These are phyloP conservation scores for Rhodotorula taiwanensis DNA, from an alignment of 768 basidiomycete genomes.

Conservation along the genomic window DNA sequence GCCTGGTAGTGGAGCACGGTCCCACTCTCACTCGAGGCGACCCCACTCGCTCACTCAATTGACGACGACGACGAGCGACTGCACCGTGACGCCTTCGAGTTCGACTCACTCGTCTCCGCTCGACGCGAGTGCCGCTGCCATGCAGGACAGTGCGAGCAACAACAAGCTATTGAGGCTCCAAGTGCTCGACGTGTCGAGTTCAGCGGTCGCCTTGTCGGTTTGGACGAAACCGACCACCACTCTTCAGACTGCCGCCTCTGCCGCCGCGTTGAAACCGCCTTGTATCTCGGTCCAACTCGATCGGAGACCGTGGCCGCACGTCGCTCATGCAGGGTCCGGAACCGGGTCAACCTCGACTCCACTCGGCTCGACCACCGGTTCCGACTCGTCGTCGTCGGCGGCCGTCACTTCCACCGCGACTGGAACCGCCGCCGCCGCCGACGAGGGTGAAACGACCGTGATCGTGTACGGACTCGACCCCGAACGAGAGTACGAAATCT, in stretches of 20 bases:
- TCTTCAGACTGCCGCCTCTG: background rate
- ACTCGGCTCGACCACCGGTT: background rate
- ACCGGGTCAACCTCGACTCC: background rate
- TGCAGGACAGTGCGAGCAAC: too few species aligned
- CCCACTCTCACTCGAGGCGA: too few species aligned
- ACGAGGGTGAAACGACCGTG: constrained; percentile 27
- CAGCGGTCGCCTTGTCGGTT: constrained; percentile 32
- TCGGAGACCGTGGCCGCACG: constrained; percentile 33
- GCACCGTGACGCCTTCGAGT: too few species aligned
- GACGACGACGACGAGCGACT: too few species aligned
- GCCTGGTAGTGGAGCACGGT: too few species aligned
- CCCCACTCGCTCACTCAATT: too few species aligned
- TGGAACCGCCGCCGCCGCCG: background rate
- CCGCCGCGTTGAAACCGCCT: too few species aligned
- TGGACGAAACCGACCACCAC: constrained; percentile 11
- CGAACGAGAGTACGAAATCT: constrained; percentile 31
- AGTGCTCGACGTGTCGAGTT: constrained; percentile 34
- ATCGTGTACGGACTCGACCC: constrained; percentile 34
- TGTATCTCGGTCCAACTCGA: constrained; percentile 35
- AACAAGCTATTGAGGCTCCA: constrained; percentile 6
- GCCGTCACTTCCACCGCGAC: background rate
- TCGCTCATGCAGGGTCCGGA: constrained; percentile 28
- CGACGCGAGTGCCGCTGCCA: too few species aligned
- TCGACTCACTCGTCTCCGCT: too few species aligned
- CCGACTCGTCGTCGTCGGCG: background rate